Evolutionary conservation across 768 basidiomycete genomes (phyloP), one percentile per base, ranked within the genome.

Genomic region (Leccinum pellstonianum): DNA sequence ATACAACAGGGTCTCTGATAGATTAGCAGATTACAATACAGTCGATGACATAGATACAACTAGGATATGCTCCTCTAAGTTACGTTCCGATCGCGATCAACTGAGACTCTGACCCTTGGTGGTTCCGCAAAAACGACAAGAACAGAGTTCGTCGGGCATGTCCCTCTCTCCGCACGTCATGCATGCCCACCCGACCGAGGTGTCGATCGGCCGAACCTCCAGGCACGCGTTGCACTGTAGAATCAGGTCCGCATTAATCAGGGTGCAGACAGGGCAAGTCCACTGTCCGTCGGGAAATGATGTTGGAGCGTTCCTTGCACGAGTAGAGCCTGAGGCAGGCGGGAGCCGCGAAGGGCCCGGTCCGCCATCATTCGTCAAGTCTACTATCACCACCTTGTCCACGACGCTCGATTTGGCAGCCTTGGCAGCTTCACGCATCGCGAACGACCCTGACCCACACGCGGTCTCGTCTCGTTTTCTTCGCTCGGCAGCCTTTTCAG

Each of bases 401-500:
- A 81, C 80, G 14, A 85, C 76, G 66, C 90, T 90, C 50, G 87
- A 81, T 56, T 82, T 77, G 0, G 86, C 83, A 11, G 90, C 93
- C 67, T 86, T 90, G 21, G 80, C 82, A 2, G 85, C 86, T 70
- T 91, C 90, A 3, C 71, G 77, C 62, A 84, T 72, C 2, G 84
- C 86, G 14, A 76, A 52, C 10, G 76, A 74, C 1, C 86, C 88
- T 10, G 82, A 86, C 2, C 80, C 90, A 63, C 95, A 98, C 1
- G 81, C 73, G 67, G 86, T 86, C 65, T 90, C 88, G 66, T 97
- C 94, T 11, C 77, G 75, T 12, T 79, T 77, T 62, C 95, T 78
- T 57, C 88, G 81, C 68, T 95, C 93, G 0, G 95, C 95, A 52
- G 95, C 95, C 94, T 97, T 66, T 55, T 53, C 29, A 50, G 15